These are phyloP conservation scores for Rubus parviflorus DNA, from an alignment of 306 rosid species.

Conservation along the genomic window DNA sequence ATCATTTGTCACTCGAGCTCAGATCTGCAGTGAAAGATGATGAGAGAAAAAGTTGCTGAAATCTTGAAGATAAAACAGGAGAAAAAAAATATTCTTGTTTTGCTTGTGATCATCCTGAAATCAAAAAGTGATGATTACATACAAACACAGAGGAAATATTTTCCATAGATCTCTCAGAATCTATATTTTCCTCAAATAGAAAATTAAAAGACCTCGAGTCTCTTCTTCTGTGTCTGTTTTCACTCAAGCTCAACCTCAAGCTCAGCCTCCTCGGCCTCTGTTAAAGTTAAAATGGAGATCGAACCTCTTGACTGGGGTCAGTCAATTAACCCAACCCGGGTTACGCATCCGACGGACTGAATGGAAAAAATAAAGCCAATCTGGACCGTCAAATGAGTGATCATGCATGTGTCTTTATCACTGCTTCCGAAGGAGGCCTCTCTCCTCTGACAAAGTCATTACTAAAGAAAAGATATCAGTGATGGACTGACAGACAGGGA, in stretches of 20 bases:
- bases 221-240: too few relatives aligned
- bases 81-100: conserved; percentile 14
- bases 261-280: too few relatives aligned
- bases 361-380: conserved; percentile 36
- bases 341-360: conserved; percentile 38
- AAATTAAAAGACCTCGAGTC: conserved; percentile 1
- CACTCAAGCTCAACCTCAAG: too few relatives aligned
- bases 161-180: conserved; percentile 47
- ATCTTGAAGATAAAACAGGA: conserved; percentile 5
- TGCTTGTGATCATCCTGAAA: conserved; percentile 29
- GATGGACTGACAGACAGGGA: conserved; percentile 31
- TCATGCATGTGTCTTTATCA: conserved; percentile 91
- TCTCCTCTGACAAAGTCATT: conserved; percentile 33
- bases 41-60: conserved; percentile 1
- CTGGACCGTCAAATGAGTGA: conserved; percentile 57
- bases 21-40: conserved; percentile 36
- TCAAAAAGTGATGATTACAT: conserved; percentile 42
- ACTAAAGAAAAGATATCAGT: conserved; percentile 31
- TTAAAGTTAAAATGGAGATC: background rate
- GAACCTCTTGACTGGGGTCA: too few relatives aligned
- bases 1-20: conserved; percentile 14
- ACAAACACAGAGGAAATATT: background rate
- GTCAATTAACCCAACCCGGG: conserved; percentile 58
- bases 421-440: conserved; percentile 48
- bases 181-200: conserved; percentile 30